These are phyloP conservation scores for Meyerozyma carpophila DNA, from an alignment of 1,139 yeast genomes.

Conservation along the genomic window DNA sequence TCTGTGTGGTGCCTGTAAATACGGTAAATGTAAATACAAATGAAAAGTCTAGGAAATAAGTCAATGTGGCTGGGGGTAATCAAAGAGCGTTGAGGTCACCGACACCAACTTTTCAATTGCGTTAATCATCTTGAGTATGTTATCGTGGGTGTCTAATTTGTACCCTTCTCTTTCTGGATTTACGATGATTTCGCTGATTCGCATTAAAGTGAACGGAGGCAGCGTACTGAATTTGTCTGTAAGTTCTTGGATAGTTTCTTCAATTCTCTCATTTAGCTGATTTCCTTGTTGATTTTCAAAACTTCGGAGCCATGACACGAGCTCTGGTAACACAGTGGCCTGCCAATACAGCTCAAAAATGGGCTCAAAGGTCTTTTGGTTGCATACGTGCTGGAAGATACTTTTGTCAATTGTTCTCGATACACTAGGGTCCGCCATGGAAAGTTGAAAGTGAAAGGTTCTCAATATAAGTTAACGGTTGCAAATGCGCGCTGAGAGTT, in stretches of 20 bases:
- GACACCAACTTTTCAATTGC: neutral
- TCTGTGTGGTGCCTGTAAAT: constrained; percentile 30
- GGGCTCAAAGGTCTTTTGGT: neutral
- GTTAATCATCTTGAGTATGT: neutral
- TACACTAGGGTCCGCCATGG: too few species aligned
- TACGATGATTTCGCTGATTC: constrained; percentile 49
- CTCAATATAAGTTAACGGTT: neutral
- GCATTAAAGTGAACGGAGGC: constrained; percentile 57
- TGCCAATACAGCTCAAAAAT: constrained; percentile 6
- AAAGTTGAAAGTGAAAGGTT: too few species aligned
- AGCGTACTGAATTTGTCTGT: constrained; percentile 19
- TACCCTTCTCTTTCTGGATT: constrained; percentile 33
- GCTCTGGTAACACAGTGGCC: neutral
- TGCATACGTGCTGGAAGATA: neutral
- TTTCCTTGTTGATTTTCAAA: neutral
- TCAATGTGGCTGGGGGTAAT: neutral
- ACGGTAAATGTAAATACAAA: neutral
- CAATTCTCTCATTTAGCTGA: neutral
- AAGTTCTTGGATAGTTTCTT: constrained; percentile 16
- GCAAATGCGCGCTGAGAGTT: neutral
- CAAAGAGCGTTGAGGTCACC: neutral
- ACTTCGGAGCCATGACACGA: neutral
- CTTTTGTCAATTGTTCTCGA: too few species aligned
- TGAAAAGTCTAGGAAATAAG: too few species aligned
- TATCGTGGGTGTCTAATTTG: neutral